Evolutionary conservation across 768 basidiomycete genomes (phyloP).

Genomic region (Coprinellus micaceus): DNA sequence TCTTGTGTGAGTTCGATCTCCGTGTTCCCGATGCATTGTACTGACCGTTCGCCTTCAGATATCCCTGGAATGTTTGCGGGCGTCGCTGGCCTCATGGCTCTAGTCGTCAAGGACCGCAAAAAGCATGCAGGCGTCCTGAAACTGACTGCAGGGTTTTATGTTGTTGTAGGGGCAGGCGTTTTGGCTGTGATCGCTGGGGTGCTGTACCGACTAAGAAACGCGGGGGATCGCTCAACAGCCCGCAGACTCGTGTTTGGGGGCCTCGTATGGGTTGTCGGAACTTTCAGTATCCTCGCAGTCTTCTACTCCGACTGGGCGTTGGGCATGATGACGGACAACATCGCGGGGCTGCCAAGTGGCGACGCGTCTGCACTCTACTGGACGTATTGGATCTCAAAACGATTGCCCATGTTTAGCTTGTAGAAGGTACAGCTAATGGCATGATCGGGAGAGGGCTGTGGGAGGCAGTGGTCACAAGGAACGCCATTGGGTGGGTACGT

Average conservation of each 20-base stretch:
- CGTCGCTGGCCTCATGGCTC: slow-evolving; percentile 28
- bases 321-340: slow-evolving; percentile 15
- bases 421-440: background rate
- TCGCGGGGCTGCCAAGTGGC: slow-evolving; percentile 13
- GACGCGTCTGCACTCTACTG: slow-evolving; percentile 13
- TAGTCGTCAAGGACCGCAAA: slow-evolving; percentile 20
- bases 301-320: slow-evolving; percentile 18
- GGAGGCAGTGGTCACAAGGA: background rate
- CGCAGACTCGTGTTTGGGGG: slow-evolving; percentile 6
- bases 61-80: slow-evolving; percentile 30
- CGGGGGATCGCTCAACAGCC: background rate
- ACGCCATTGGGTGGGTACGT: background rate
- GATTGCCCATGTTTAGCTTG: slow-evolving; percentile 13
- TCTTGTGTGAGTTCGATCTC: slow-evolving; percentile 8
- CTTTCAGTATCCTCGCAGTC: slow-evolving; percentile 12
- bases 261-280: slow-evolving; percentile 3
- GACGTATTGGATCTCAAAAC: slow-evolving; percentile 11
- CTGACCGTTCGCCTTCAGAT: slow-evolving; percentile 13
- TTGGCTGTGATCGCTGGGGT: background rate
- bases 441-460: background rate
- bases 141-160: slow-evolving; percentile 12
- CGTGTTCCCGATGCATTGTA: background rate
- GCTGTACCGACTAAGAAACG: slow-evolving; percentile 5
- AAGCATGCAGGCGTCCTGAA: background rate
- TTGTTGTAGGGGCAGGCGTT: slow-evolving; percentile 7